These are phyloP conservation scores for Aschersonia sp. DNA, from an alignment of 2,329 filamentous ascomycete genomes.

Conservation along the genomic window DNA sequence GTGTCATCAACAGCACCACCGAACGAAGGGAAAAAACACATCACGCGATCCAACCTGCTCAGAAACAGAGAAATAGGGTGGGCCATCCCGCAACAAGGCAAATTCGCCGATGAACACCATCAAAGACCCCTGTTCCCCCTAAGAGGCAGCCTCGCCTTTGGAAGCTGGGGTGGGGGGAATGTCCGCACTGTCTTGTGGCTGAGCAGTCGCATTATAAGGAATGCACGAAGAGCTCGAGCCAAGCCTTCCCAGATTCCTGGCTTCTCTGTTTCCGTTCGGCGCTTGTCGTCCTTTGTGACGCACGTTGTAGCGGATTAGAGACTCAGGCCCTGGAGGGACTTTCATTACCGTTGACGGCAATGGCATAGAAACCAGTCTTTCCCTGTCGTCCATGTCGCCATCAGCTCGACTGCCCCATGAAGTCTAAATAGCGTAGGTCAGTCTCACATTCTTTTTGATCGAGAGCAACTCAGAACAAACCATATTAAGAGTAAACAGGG, in stretches of 20 bases:
- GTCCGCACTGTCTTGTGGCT: neutral
- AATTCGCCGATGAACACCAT: no score
- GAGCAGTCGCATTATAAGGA: neutral
- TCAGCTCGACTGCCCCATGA: constrained; percentile 92
- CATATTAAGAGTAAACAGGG: constrained; percentile 67
- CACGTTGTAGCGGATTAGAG: constrained; percentile 31
- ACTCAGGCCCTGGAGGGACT: constrained; percentile 26
- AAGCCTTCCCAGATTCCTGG: constrained; percentile 16
- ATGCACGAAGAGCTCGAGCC: constrained; percentile 2
- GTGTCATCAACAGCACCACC: no score
- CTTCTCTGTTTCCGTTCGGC: constrained; percentile 8
- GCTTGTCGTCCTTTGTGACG: constrained; percentile 23
- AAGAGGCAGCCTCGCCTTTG: neutral
- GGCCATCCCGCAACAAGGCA: no score
- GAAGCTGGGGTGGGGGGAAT: neutral
- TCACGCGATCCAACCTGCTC: no score
- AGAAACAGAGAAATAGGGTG: no score
- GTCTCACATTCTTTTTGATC: neutral
- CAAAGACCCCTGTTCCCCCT: no score
- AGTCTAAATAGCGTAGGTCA: constrained; percentile 40
- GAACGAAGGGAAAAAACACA: no score
- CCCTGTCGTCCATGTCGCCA: constrained; percentile 69
- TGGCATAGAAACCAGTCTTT: constrained; percentile 44
- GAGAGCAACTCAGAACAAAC: constrained; percentile 35
- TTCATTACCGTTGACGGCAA: constrained; percentile 25